Conservation (phyloP, 2,329 filamentous ascomycete genomes). For the Boeremia lycopersici region DNA sequence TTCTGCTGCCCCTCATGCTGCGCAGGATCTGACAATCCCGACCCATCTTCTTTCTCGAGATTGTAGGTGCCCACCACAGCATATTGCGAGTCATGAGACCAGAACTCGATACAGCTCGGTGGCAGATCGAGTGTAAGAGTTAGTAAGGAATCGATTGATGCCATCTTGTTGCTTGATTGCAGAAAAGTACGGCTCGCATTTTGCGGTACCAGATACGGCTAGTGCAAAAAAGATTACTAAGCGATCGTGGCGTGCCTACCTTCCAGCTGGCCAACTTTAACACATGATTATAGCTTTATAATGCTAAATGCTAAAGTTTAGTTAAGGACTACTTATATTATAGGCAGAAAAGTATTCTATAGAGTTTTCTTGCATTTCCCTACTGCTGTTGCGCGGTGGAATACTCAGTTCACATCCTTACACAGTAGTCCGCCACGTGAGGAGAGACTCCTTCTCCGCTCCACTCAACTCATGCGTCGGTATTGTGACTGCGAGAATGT, state of each 20-base stretch:
- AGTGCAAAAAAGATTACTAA: constrained; percentile 23
- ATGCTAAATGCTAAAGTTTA: no score
- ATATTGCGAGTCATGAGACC: constrained; percentile 64
- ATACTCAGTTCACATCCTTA: no score
- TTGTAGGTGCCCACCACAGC: constrained; percentile 87
- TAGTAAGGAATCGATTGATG: constrained; percentile 51
- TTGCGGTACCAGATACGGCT: constrained; percentile 21
- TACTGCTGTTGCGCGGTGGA: no score
- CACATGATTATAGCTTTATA: no score
- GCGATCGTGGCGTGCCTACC: constrained; percentile 1
- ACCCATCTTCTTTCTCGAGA: constrained; percentile 60
- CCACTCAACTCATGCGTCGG: background rate
- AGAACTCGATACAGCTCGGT: constrained; percentile 80
- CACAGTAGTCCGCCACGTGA: no score
- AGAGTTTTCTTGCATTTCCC: no score
- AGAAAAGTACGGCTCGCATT: constrained; percentile 5
- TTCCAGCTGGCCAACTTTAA: no score
- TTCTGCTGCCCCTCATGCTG: constrained; percentile 36
- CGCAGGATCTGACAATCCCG: constrained; percentile 24
- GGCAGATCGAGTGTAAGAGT: constrained; percentile 68
- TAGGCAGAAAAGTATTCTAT: no score
- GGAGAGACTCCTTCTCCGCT: background rate
- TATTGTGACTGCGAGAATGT: background rate
- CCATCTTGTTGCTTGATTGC: constrained; percentile 31
- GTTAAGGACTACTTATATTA: no score